These are phyloP conservation scores for Mucor racemosus DNA, from an alignment of 371 early-diverging fungal species.

Conservation along the genomic window DNA sequence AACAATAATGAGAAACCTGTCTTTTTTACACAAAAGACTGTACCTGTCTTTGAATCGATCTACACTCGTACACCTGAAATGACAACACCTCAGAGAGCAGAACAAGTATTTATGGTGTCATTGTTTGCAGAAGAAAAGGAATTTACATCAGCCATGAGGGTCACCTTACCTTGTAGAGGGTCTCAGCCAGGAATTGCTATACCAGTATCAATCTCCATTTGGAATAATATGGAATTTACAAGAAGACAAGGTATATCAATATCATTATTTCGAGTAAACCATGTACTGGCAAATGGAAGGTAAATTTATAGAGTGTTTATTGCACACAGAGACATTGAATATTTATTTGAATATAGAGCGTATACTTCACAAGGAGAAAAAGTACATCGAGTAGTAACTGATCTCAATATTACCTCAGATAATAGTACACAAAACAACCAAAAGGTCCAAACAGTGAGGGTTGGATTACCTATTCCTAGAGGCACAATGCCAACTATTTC, in stretches of 20 bases:
- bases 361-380: slow-evolving; percentile 25
- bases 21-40: slow-evolving; percentile 15
- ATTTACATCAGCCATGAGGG: slow-evolving; percentile 19
- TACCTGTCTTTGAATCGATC: slow-evolving; percentile 26
- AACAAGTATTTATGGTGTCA: slow-evolving; percentile 21
- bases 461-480: slow-evolving; percentile 25
- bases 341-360: not conserved
- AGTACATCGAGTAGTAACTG: slow-evolving; percentile 21
- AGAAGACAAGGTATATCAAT: slow-evolving; percentile 29
- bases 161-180: slow-evolving; percentile 28
- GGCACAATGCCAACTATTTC: slow-evolving; percentile 24
- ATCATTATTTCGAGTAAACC: slow-evolving; percentile 19
- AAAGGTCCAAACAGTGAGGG: slow-evolving; percentile 16
- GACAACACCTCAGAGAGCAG: slow-evolving; percentile 19
- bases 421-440: not conserved
- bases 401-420: slow-evolving; percentile 14
- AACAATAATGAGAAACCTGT: not conserved
- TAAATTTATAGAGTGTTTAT: not conserved
- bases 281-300: slow-evolving; percentile 24
- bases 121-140: not conserved
- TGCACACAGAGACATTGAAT: too few relatives aligned
- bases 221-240: slow-evolving; percentile 23
- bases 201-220: slow-evolving; percentile 25
- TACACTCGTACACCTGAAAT: slow-evolving; percentile 19
- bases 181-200: slow-evolving; percentile 24